These are phyloP conservation scores for Rhododendron kiyosumense DNA, from an alignment of 148 eudicot genomes.

Conservation along the genomic window DNA sequence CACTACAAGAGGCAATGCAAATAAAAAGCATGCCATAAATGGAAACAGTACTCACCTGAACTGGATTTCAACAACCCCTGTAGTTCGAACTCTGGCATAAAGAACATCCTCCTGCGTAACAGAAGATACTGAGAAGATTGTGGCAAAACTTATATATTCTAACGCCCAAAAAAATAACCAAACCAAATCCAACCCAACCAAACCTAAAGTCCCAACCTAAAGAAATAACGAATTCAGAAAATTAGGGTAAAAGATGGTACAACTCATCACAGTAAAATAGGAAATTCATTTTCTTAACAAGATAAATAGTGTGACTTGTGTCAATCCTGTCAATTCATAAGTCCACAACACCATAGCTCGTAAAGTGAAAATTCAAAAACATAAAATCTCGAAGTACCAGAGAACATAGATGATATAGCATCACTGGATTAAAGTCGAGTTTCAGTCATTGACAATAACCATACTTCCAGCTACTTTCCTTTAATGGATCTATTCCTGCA, in stretches of 20 bases:
- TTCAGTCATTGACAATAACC: not conserved
- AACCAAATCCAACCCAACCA: not conserved
- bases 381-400: not conserved
- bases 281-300: not conserved
- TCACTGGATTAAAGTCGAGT: not conserved
- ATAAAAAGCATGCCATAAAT: not conserved
- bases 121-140: conserved; percentile 12
- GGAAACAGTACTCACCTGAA: conserved; percentile 54
- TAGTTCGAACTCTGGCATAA: conserved; percentile 90
- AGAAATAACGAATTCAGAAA: not conserved
- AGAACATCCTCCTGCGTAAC: conserved; percentile 86
- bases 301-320: not conserved
- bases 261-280: not conserved
- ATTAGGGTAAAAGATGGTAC: not conserved
- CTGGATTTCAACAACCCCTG: conserved; percentile 96
- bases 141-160: not conserved
- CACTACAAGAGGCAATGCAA: not conserved
- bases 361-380: not conserved
- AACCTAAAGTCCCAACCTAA: not conserved
- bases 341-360: not conserved
- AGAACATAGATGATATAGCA: not conserved
- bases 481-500: too few relatives aligned
- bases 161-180: not conserved
- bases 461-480: not conserved
- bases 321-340: not conserved